A percentile compares a stretch with the other conserved stretches of the same genome.
Evolutionary conservation across 345 rosid genomes (phyloP).

Genomic region (Heritiera fomes): DNA sequence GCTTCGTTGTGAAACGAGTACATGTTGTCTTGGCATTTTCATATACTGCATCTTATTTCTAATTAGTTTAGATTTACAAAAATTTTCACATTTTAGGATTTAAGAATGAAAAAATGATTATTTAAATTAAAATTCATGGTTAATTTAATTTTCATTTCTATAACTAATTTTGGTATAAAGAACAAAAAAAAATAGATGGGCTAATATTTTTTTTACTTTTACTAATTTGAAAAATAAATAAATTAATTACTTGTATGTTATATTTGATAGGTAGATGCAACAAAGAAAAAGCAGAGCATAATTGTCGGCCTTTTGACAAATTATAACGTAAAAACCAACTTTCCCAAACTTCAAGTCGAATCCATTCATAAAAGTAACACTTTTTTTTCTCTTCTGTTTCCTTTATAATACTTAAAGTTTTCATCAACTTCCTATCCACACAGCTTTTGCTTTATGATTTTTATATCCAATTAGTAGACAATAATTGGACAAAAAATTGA

Average conservation of each 20-base stretch:
- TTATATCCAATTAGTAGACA: not conserved
- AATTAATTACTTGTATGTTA: no score
- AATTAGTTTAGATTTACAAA: no score
- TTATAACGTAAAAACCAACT: not conserved
- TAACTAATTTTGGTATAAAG: no score
- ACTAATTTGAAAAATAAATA: no score
- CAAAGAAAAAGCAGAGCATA: not conserved
- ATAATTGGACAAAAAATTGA: not conserved
- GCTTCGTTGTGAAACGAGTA: not conserved
- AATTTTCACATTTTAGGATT: no score
- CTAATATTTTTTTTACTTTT: no score
- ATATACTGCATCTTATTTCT: not conserved
- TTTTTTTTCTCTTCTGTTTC: not conserved
- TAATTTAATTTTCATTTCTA: no score
- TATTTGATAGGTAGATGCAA: not conserved
- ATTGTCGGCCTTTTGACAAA: not conserved
- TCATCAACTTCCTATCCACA: not conserved
- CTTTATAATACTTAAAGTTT: not conserved
- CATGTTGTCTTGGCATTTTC: not conserved
- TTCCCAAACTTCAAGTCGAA: not conserved
- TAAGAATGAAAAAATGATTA: no score
- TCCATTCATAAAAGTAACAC: not conserved
- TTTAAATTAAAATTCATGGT: no score
- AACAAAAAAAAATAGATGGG: no score
- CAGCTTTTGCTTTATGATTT: not conserved